A percentile compares a stretch with the other conserved stretches of the same genome.
Evolutionary conservation across 352 stramenopile genomes (phyloP).

Genomic region (Globisporangium rhizosaccharum): DNA sequence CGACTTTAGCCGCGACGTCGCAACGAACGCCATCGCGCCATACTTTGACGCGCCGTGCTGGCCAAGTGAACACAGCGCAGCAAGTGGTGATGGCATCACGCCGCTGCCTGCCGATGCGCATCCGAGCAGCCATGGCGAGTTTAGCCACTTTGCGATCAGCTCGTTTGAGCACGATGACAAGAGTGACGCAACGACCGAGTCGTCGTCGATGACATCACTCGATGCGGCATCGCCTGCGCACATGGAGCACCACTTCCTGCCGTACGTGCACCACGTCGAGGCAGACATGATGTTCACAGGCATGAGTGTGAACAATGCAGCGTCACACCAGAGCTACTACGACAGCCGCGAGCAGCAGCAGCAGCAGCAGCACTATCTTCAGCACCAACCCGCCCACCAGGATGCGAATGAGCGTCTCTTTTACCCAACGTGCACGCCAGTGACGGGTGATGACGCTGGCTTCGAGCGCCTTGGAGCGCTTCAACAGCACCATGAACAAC

Average conservation of each 20-base stretch:
- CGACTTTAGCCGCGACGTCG: constrained; percentile 2
- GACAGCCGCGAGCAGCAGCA: neutral
- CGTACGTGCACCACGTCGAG: constrained; percentile 27
- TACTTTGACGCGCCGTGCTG: constrained; percentile 9
- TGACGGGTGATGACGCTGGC: too few species aligned
- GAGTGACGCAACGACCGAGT: neutral
- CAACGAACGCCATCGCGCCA: neutral
- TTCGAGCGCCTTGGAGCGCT: too few species aligned
- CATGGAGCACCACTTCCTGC: constrained; percentile 32
- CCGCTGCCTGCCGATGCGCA: neutral
- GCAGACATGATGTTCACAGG: constrained; percentile 37
- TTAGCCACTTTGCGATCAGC: neutral
- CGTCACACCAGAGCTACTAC: constrained; percentile 1
- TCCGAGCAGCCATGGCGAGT: neutral
- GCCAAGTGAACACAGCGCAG: neutral
- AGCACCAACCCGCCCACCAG: neutral
- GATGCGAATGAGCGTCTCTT: too few species aligned
- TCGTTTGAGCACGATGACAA: constrained; percentile 14
- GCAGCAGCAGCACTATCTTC: neutral
- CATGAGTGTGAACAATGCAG: constrained; percentile 10
- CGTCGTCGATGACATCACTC: constrained; percentile 10
- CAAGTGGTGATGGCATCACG: neutral
- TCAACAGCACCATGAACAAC: too few species aligned
- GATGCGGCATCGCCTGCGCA: constrained; percentile 25
- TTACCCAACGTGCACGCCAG: too few species aligned